These are phyloP conservation scores for Clitopilus passeckerianus DNA, from an alignment of 768 basidiomycete species.

Conservation along the genomic window DNA sequence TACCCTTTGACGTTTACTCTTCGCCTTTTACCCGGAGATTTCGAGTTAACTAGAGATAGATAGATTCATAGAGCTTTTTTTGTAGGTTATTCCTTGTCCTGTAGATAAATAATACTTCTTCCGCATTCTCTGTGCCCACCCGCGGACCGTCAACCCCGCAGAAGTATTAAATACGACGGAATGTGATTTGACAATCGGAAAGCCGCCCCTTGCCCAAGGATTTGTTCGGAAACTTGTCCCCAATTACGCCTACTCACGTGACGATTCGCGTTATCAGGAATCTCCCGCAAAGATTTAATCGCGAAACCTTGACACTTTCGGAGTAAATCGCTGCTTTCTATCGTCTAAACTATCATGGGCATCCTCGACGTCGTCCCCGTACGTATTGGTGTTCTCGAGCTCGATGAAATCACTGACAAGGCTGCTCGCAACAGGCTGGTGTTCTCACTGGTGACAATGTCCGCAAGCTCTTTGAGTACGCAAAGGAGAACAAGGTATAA, in stretches of 20 bases:
- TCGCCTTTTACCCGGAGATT: background rate
- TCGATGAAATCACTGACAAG: slow-evolving; percentile 4
- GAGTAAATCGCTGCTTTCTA: background rate
- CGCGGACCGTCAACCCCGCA: background rate
- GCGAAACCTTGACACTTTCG: background rate
- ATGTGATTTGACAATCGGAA: background rate
- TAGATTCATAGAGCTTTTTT: background rate
- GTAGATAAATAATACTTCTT: background rate
- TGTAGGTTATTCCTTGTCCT: background rate
- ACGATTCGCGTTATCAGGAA: background rate
- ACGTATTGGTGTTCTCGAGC: slow-evolving; percentile 17
- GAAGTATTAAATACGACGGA: background rate
- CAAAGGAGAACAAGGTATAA: slow-evolving; percentile 77
- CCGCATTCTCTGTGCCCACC: background rate
- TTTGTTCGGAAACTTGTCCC: background rate
- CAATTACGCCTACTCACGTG: background rate
- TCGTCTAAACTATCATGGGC: slow-evolving; percentile 47
- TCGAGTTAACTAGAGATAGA: background rate
- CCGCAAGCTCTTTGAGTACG: slow-evolving; percentile 93
- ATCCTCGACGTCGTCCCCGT: slow-evolving; percentile 84
- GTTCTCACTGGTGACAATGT: slow-evolving; percentile 95
- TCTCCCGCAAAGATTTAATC: background rate
- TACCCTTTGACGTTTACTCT: background rate
- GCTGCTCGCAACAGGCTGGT: slow-evolving; percentile 56
- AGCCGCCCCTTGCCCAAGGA: background rate